Base-by-base conservation (phyloP, 345 rosid genomes). In the Physaria fendleri region DNA sequence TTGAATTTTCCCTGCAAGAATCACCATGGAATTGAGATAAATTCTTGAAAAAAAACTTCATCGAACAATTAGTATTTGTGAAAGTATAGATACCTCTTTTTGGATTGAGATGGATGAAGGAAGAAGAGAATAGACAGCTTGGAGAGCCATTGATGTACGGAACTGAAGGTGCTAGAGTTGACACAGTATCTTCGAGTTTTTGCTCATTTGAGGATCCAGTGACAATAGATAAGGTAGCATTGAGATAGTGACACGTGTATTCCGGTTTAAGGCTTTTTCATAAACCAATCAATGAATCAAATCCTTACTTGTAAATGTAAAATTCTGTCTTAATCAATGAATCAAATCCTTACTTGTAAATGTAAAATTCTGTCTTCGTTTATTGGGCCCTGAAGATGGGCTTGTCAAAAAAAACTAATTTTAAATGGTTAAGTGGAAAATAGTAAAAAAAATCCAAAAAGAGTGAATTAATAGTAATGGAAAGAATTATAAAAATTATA, bases 201-300 rank as follows among this genome's bases (percentile, higher is more conserved):
- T 32, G 21, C 50, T 20, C 59, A 17, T 25, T 45, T 10, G 18
- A 62, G 43, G 59, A 3, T n/a, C n/a, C n/a, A n/a, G 57, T 22
- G 51, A 50, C 59, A 34, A 27, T 44, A 72, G 71, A 59, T 59
- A 65, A 71, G 65, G 66, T 45, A 53, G 35, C 28, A 11, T 43
- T 60, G 56, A 9, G 37, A 35, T 27, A 35, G 17, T 59, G 66
- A 37, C 76, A 71, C 62, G 59, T 71, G 56, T 62, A 2, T 13
- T 39, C 15, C 11, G 20, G 14, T 7, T 6, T 54, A 33, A 16
- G 32, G 43, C 21, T 38, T 45, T 54, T 54, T 3, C 38, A 11
- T 21, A 58, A 71, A 59, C 95, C 95, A 92, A 86, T 88, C 43
- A n/a, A n/a, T n/a, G n/a, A n/a, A n/a, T n/a, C n/a, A n/a, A n/a